Evolutionary conservation across 371 early-diverging fungal species (phyloP).

Genomic region (Mucor plumbeus): DNA sequence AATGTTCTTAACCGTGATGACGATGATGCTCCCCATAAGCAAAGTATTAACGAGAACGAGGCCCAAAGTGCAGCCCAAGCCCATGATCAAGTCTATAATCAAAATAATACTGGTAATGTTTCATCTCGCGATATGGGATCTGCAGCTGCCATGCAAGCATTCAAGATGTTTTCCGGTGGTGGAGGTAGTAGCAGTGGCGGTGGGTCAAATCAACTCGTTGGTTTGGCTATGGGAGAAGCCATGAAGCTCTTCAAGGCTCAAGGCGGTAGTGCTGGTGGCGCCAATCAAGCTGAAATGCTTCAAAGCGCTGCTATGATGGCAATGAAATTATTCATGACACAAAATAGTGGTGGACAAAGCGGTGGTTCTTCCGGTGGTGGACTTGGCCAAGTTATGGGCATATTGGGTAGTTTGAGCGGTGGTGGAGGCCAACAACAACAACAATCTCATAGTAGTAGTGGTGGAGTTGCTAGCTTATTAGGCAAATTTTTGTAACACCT

Average conservation of each 20-base stretch:
- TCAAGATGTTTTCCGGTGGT: conserved; percentile 51
- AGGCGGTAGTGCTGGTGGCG: conserved; percentile 23
- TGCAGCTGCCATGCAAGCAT: conserved; percentile 57
- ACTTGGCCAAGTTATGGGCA: conserved; percentile 26
- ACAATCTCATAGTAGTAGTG: conserved; percentile 17
- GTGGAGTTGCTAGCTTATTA: conserved; percentile 30
- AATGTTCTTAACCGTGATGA: conserved; percentile 33
- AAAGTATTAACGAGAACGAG: conserved; percentile 34
- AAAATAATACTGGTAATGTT: conserved; percentile 24
- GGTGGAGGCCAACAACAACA: conserved; percentile 23
- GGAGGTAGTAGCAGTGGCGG: conserved; percentile 33
- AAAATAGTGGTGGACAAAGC: conserved; percentile 14
- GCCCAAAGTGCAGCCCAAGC: conserved; percentile 37
- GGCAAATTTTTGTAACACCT: conserved; percentile 31
- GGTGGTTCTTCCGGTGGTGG: conserved; percentile 17
- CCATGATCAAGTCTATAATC: conserved; percentile 46
- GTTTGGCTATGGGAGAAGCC: conserved; percentile 59
- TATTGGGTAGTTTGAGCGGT: conserved; percentile 25
- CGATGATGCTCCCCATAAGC: conserved; percentile 34
- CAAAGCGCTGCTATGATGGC: conserved; percentile 41
- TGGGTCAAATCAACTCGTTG: conserved; percentile 36
- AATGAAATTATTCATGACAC: conserved; percentile 33
- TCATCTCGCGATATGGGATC: conserved; percentile 51
- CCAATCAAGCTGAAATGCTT: conserved; percentile 34
- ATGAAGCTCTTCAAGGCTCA: conserved; percentile 49